Percentiles rank a stretch among this genome's conserved stretches.
Conservation (phyloP, 2,329 filamentous ascomycete genomes). For the Coniochaeta sp. region DNA sequence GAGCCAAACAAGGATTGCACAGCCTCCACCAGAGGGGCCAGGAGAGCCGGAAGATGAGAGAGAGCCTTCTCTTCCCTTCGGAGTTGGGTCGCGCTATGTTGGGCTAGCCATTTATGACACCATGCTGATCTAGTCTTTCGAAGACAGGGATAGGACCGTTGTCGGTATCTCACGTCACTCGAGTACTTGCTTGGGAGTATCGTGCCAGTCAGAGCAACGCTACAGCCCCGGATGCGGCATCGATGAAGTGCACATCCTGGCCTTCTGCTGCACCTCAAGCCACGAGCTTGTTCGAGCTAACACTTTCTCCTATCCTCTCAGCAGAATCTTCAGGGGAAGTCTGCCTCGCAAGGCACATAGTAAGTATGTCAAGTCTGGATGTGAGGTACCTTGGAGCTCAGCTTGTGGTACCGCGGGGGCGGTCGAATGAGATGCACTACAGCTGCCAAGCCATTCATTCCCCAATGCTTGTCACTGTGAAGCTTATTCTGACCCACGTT, state of each 20-base stretch:
- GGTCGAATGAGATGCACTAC: not conserved
- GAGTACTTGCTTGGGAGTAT: not conserved
- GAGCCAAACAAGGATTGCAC: not conserved
- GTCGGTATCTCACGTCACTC: not conserved
- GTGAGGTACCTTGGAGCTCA: not conserved
- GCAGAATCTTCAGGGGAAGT: not conserved
- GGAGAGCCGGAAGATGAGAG: not conserved
- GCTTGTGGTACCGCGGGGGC: not conserved
- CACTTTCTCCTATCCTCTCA: not conserved
- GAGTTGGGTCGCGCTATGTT: not conserved
- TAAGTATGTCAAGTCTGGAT: not conserved
- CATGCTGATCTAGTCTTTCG: not conserved
- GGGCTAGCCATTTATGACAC: not conserved
- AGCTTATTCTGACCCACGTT: not conserved
- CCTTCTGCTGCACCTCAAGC: not conserved
- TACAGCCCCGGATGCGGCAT: not conserved
- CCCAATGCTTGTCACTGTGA: not conserved
- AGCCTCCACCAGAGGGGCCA: not conserved
- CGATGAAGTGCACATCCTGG: not conserved
- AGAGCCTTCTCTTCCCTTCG: not conserved
- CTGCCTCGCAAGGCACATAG: not conserved
- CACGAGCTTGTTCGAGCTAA: not conserved
- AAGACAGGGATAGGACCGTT: not conserved
- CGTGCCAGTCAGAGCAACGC: not conserved
- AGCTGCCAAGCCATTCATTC: not conserved